Evolutionary conservation across 2,329 filamentous ascomycete species (phyloP).

Genomic region (Colletotrichum simmondsii): DNA sequence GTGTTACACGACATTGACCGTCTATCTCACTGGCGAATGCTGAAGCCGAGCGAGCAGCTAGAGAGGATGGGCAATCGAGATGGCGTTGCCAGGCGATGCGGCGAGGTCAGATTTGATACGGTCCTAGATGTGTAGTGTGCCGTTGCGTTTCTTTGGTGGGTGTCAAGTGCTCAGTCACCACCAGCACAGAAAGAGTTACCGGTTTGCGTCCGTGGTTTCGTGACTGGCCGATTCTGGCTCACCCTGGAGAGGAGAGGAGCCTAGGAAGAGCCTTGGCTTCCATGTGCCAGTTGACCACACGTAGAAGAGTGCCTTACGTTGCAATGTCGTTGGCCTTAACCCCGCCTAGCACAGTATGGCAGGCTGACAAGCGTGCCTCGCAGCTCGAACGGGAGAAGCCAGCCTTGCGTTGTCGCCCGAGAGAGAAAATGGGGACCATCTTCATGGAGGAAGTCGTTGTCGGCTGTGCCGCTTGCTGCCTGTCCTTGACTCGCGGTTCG

Average conservation of each 20-base stretch:
- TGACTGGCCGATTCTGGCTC: neutral
- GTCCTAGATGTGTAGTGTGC: neutral
- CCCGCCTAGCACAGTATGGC: neutral
- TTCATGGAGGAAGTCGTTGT: neutral
- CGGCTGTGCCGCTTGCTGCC: neutral
- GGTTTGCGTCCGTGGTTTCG: neutral
- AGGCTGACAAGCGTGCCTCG: neutral
- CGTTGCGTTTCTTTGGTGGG: neutral
- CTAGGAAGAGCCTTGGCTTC: neutral
- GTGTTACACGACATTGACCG: constrained; percentile 3
- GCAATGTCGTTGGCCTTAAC: neutral
- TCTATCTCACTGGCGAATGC: neutral
- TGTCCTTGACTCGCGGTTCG: neutral
- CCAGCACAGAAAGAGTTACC: neutral
- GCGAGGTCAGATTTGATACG: neutral
- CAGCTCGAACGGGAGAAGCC: neutral
- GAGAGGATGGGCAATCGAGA: constrained; percentile 9
- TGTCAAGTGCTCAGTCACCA: neutral
- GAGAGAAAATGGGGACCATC: neutral
- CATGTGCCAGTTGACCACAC: neutral
- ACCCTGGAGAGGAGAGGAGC: neutral
- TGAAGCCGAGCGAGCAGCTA: neutral
- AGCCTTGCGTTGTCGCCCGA: neutral
- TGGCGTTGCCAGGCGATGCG: constrained; percentile 10
- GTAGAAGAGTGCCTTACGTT: neutral